Base-by-base conservation (phyloP, 495 filamentous ascomycete species). In the Penicillium mononematosum region DNA sequence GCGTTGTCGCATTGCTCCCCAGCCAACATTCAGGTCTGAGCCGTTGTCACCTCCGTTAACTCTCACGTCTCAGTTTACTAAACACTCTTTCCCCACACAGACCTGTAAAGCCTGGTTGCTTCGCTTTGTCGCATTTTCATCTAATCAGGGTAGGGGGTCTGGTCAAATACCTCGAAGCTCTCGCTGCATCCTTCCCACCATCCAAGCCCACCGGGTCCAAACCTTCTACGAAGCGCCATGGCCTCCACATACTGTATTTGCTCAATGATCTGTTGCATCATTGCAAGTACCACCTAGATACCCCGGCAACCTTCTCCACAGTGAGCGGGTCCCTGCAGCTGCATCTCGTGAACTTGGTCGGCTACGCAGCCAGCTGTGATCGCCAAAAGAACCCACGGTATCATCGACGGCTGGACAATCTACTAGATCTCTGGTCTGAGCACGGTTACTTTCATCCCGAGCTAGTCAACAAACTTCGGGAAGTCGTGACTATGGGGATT, bases 21-120 rank as follows among this genome's bases (percentile, higher is more conserved):
- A 55, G 68, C 78, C 77, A 95, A 96, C 77, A 88, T 96, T 81
- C 92, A 96, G 92, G 92, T 96, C 91, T 92, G 91, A 90, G 61
- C 65, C 60, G 68, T 67, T 68, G 60, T 62, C 62, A 68, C 61
- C 70, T 70, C 60, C 58, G 55, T 51, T 58, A 54, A 50, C 54
- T 63, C 43, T 59, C 59, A 72, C 41, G 32, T 53, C 54, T 43
- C 47, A 43, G 45, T n/a, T 61, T 73, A 73, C 80, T 82, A 80
- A 80, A 82, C 63, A 69, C 55, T 53, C 41, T 58, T 45, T 71
- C 52, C 69, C 63, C 71, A 69, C 74, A 76, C 68, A 96, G 92
- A 88, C 82, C 76, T 92, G 89, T 80, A 96, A 92, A 82, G 77
- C 81, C 71, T 96, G 90, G 91, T 83, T 92, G 56, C 77, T 92